phyloP scores from a whole-genome alignment of 495 filamentous ascomycete genomes.

The Sabuloglossum arenarium region DNA sequence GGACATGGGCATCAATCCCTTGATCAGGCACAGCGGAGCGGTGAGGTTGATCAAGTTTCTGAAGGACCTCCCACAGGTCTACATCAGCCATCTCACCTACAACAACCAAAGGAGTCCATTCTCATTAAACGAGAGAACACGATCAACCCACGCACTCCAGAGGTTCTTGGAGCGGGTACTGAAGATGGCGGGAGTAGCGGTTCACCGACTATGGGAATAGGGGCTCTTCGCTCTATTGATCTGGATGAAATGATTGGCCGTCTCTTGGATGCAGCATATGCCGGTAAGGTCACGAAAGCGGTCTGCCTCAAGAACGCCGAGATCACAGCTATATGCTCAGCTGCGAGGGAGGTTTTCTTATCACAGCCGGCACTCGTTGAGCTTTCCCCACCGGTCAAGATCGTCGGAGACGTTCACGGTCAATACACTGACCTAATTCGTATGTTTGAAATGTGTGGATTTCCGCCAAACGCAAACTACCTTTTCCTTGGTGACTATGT shows the following conservation, averaged over 20 bases:
- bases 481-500: conserved; percentile 97
- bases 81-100: conserved; percentile 21
- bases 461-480: conserved; percentile 83
- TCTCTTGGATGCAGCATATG: conserved; percentile 84
- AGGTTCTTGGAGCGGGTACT: conserved; percentile 11
- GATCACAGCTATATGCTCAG: conserved; percentile 77
- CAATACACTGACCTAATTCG: conserved; percentile 95
- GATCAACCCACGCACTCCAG: conserved; percentile 30
- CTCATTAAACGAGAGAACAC: conserved; percentile 55
- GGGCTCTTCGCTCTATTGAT: conserved; percentile 75
- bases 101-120: conserved; percentile 54
- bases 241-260: conserved; percentile 94
- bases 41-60: conserved; percentile 91
- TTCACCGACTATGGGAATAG: conserved; percentile 34
- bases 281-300: conserved; percentile 90
- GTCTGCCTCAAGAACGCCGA: conserved; percentile 96
- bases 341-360: conserved; percentile 71
- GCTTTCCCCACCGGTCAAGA: conserved; percentile 91
- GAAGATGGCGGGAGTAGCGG: conserved; percentile 13
- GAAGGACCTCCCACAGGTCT: conserved; percentile 61
- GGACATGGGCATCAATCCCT: conserved; percentile 61
- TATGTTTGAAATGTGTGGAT: conserved; percentile 99
- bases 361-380: conserved; percentile 84
- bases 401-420: conserved; percentile 94
- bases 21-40: conserved; percentile 56